A percentile compares a stretch with the other conserved stretches of the same genome.
phyloP scores from a whole-genome alignment of 805 yeast genomes.

The Wickerhamomyces hampshirensis region DNA sequence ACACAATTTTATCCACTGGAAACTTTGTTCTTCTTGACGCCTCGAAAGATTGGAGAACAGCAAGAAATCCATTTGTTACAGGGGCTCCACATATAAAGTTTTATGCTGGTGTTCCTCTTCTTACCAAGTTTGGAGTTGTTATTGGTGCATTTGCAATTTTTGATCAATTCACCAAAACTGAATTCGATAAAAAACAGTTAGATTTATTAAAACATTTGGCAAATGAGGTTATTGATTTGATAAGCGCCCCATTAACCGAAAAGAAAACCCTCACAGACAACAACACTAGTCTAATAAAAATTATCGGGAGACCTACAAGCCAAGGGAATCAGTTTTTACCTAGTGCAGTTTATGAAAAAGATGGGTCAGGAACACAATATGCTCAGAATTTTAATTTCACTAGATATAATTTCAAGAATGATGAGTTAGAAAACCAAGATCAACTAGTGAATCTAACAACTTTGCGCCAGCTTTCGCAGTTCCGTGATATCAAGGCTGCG shows the following conservation, averaged over 20 bases:
- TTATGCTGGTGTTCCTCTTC: constrained; percentile 62
- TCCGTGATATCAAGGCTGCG: constrained; percentile 41
- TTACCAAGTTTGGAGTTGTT: constrained; percentile 33
- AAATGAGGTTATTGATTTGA: constrained; percentile 35
- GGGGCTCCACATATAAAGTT: constrained; percentile 56
- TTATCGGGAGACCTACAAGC: constrained; percentile 57
- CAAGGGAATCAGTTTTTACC: constrained; percentile 29
- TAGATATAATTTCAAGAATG: constrained; percentile 40
- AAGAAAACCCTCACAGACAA: background rate
- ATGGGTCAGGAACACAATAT: constrained; percentile 63
- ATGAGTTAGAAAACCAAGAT: constrained; percentile 28
- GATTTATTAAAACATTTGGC: constrained; percentile 34
- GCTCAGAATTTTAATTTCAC: constrained; percentile 45
- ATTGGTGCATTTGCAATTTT: constrained; percentile 59
- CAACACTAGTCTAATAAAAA: constrained; percentile 15
- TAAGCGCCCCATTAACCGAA: constrained; percentile 31
- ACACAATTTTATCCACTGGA: constrained; percentile 55
- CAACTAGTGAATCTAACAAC: constrained; percentile 31
- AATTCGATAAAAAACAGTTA: constrained; percentile 32
- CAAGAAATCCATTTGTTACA: constrained; percentile 56
- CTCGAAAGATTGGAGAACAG: constrained; percentile 64
- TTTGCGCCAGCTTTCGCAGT: constrained; percentile 31
- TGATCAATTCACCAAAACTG: constrained; percentile 40
- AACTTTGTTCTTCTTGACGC: constrained; percentile 56
- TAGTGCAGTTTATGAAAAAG: constrained; percentile 49